Percentiles rank a stretch among this genome's conserved stretches.
These are phyloP conservation scores for Talaromyces pinophilus DNA, from an alignment of 2,329 filamentous ascomycete species.

Conservation along the genomic window DNA sequence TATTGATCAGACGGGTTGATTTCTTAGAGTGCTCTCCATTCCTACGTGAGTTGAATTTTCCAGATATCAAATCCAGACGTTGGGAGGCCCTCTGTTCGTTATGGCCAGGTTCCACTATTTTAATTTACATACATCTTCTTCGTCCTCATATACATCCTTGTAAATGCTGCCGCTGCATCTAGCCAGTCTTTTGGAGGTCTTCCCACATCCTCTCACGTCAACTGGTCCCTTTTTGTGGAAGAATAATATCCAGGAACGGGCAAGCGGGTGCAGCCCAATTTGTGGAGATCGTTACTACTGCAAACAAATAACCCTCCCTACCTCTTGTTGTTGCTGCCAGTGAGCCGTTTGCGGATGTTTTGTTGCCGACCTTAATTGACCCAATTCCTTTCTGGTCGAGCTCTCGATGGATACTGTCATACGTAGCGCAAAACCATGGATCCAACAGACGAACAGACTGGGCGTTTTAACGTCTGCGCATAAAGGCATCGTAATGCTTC, in stretches of 20 bases:
- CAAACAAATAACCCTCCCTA: not conserved
- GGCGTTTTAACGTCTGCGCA: constrained; percentile 1
- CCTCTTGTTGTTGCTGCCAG: not conserved
- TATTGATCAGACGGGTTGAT: too few relatives aligned
- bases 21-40: too few relatives aligned
- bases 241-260: not conserved
- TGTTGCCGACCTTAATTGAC: not conserved
- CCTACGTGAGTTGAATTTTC: too few relatives aligned
- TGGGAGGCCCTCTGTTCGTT: too few relatives aligned
- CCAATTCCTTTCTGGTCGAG: not conserved
- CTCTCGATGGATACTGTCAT: not conserved
- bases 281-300: not conserved
- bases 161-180: not conserved
- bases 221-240: not conserved
- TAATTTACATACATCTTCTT: not conserved
- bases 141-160: not conserved
- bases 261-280: not conserved
- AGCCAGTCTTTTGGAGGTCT: not conserved
- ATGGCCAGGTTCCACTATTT: not conserved
- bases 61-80: too few relatives aligned
- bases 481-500: not conserved
- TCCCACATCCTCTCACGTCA: too few relatives aligned
- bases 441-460: not conserved
- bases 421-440: not conserved
- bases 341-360: not conserved